Base-by-base conservation (phyloP, 148 eudicot species). In the Vaccinium vitisidaea region DNA sequence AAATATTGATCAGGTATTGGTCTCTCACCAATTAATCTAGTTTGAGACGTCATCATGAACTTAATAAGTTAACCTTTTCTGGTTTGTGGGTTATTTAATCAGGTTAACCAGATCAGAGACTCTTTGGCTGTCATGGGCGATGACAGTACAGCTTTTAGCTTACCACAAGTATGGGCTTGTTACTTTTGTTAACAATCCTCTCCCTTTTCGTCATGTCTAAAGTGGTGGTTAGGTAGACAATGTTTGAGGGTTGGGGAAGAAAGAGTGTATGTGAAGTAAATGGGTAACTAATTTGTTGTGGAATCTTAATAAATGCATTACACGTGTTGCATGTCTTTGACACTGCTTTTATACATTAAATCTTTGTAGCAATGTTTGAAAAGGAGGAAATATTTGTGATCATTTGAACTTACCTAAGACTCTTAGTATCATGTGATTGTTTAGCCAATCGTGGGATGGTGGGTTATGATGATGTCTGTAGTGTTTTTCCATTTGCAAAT, bases 31-130 rank as follows among this genome's bases (percentile, higher is more conserved):
- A 43, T 43, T 43, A 43, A 43, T 49, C 43, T 19, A 25, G 8
- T 63, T 63, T 63, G 23, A 8, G 18, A 58, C 32, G 25, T 82
- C 30, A 18, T 55, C 12, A 80, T 69, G 49, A 54, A 58, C 46
- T 43, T 43, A 43, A 43, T 43, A 43, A 43, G 52, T 69, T 74
- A n/a, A 81, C 48, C 73, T 56, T 67, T 61, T 81, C 78, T 58
- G 71, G n/a, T 23, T 76, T 81, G 32, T 49, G 65, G 27, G 16
- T 77, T 61, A 63, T 71, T 1, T 87, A 36, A 81, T 82, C 32
- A 96, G 99, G 93, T 97, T 59, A 97, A 97, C 89, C 98, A 91
- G 92, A 97, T 97, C 83, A 95, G 99, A 53, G 93, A 97, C 59
- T 97, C 98, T 80, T 90, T 97, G 85, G 98, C 98, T 86, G 83